A percentile compares a stretch with the other conserved stretches of the same genome.
These are phyloP conservation scores for Suhomyces bolitotheri DNA, from an alignment of 1,139 yeast species.

Conservation along the genomic window DNA sequence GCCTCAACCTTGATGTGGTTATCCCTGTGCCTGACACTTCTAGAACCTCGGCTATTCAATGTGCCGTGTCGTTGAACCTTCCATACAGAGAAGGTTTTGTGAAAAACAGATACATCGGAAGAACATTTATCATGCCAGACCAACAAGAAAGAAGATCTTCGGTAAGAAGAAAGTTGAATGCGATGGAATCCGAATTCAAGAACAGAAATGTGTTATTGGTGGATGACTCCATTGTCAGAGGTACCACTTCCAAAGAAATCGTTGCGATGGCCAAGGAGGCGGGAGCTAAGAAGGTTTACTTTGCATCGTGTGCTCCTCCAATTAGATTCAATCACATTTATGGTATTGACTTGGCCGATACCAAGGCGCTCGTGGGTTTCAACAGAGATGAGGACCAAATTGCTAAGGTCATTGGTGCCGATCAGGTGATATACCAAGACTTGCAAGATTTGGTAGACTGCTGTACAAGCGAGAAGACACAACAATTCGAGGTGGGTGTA, in stretches of 20 bases:
- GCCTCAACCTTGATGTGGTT: constrained; percentile 80
- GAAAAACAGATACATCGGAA: constrained; percentile 93
- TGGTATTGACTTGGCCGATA: constrained; percentile 96
- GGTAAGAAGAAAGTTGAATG: constrained; percentile 91
- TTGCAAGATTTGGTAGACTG: constrained; percentile 79
- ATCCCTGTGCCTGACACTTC: constrained; percentile 98
- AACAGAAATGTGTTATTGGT: constrained; percentile 87
- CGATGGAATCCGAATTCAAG: constrained; percentile 90
- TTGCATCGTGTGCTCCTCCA: constrained; percentile 98
- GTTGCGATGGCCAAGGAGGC: constrained; percentile 98
- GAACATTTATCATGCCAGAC: constrained; percentile 98
- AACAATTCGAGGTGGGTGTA: constrained; percentile 91
- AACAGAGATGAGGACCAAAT: constrained; percentile 72
- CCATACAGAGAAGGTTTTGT: constrained; percentile 98
- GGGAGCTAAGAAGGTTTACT: constrained; percentile 88
- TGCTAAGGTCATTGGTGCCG: constrained; percentile 84
- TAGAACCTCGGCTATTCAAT: constrained; percentile 89
- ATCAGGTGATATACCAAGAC: constrained; percentile 84
- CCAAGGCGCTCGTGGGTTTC: constrained; percentile 90
- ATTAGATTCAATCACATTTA: constrained; percentile 93
- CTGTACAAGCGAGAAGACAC: constrained; percentile 59
- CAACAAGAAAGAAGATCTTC: constrained; percentile 92
- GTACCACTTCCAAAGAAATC: constrained; percentile 94
- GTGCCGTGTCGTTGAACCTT: constrained; percentile 75
- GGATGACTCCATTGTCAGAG: constrained; percentile 96